These are phyloP conservation scores for Ceratobasidium sp. DNA, from an alignment of 1,284 basidiomycete species.

Conservation along the genomic window DNA sequence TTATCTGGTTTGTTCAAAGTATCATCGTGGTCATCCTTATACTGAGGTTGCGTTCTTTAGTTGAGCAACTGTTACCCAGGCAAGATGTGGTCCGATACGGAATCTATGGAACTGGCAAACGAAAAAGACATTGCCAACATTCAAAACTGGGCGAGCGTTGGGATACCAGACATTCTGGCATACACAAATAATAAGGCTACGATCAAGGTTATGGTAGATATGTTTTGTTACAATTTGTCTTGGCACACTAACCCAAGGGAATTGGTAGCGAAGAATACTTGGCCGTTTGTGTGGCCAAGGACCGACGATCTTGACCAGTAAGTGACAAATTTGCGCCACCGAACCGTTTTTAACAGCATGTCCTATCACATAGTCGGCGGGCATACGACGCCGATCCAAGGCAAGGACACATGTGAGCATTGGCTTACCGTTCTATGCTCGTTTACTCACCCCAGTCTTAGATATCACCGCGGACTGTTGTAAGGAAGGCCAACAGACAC, in stretches of 20 bases:
- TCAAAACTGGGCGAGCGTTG: background rate
- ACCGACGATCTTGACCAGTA: background rate
- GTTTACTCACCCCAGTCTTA: background rate
- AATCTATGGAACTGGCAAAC: background rate
- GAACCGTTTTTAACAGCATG: background rate
- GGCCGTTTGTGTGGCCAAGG: background rate
- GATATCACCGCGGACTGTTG: constrained; percentile 10
- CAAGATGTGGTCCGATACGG: background rate
- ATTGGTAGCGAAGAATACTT: background rate
- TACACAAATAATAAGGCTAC: no score
- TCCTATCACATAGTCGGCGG: background rate
- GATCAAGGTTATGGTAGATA: background rate
- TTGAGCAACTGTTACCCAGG: background rate
- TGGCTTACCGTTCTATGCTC: no score
- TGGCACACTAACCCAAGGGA: no score
- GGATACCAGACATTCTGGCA: background rate
- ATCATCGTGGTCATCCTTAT: background rate
- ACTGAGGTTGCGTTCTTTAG: background rate
- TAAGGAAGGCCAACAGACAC: background rate
- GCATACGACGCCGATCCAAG: background rate
- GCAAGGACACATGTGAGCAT: background rate
- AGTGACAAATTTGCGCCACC: background rate
- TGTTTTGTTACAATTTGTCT: background rate
- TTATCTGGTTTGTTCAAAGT: background rate
- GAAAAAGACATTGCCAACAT: background rate